Evolutionary conservation across 345 rosid species (phyloP).

Genomic region (Eucalyptus shirleyi): DNA sequence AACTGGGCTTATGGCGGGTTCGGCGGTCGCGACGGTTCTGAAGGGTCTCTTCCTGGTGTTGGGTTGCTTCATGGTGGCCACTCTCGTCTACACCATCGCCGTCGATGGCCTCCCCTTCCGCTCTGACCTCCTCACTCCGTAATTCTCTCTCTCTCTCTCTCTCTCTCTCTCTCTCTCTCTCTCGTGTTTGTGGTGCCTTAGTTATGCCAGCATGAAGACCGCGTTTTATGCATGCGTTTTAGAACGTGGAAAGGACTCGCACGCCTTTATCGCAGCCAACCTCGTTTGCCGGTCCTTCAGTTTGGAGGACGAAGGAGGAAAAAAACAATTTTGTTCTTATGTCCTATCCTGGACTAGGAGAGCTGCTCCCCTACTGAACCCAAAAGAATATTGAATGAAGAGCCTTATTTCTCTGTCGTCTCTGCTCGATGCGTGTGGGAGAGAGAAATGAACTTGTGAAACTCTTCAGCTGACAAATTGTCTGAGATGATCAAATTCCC

Average conservation of each 20-base stretch:
- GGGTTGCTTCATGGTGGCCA: slow-evolving; percentile 34
- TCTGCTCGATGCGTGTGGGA: background rate
- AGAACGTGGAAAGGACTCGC: background rate
- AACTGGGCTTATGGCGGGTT: slow-evolving; percentile 15
- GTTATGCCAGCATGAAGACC: background rate
- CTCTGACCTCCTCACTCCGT: slow-evolving; percentile 67
- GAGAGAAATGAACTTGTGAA: background rate
- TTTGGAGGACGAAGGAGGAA: background rate
- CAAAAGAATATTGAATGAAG: background rate
- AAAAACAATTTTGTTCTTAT: background rate
- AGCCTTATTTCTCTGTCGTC: background rate
- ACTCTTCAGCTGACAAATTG: background rate
- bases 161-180: background rate
- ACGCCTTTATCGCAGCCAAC: background rate
- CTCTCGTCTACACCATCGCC: slow-evolving; percentile 46
- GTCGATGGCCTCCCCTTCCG: slow-evolving; percentile 68
- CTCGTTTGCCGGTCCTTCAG: background rate
- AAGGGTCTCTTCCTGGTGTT: slow-evolving; percentile 28
- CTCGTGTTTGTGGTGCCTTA: background rate
- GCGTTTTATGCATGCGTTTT: background rate
- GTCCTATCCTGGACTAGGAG: background rate
- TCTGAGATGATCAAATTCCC: background rate
- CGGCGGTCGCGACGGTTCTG: slow-evolving; percentile 19
- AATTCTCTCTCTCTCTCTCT: slow-evolving; percentile 1
- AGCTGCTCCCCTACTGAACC: background rate